Evolutionary conservation across 306 rosid species (phyloP), one percentile per base, ranked within the genome.

Genomic region (Citrullus amarus): DNA sequence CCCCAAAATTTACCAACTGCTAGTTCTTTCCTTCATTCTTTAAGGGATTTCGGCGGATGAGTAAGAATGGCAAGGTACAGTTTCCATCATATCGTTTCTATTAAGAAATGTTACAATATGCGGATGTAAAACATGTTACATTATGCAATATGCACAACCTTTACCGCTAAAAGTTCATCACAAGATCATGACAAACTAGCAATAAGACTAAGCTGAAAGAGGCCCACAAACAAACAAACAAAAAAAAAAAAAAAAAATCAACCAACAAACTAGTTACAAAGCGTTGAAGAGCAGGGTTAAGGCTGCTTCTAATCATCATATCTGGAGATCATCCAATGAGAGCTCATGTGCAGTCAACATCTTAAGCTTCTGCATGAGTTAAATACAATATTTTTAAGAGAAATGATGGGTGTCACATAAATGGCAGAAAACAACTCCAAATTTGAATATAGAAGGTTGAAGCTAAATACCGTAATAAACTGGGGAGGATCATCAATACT

Each of bases 401-500:
- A 39, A 67, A 67, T 67, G 6, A 56, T 15, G 43, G 41, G 69
- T 5, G 32, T 22, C 8, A 15, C n/a, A 17, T 11, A 2, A 46
- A 58, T 22, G 56, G 69, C 8, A n/a, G 55, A 58, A 54, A 34
- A n/a, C 13, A 57, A 78, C 6, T 9, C 14, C 61, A 51, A 36
- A n/a, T 38, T 38, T 18, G 9, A n/a, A 53, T 86, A 60, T 54
- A 15, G 2, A 30, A 30, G 77, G 76, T 50, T 13, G 16, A 51
- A 54, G 58, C 58, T 34, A 38, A 57, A 59, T 90, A 95, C 99
- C 91, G 89, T 86, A 22, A 95, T 70, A 85, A 91, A 92, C 68
- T 90, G 92, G 36, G 91, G 91, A 85, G 99, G 99, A 86, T 92
- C 99, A 39, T 95, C 97, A 55, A 95, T 78, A 85, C 99, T 86